Evolutionary conservation across 2,329 filamentous ascomycete species (phyloP).

Genomic region (Colletotrichum horii): DNA sequence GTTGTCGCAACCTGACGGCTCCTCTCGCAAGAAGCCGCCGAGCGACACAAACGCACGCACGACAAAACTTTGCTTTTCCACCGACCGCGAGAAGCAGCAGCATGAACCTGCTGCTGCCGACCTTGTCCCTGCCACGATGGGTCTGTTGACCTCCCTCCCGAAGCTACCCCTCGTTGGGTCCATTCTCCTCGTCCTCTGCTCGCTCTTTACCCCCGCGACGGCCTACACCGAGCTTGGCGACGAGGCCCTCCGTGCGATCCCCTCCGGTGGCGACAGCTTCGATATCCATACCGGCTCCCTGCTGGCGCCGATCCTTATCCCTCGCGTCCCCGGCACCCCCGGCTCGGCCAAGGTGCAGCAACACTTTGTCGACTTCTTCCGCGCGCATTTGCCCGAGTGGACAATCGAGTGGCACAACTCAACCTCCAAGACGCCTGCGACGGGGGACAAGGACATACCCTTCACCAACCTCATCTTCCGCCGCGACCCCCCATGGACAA

Average conservation of each 20-base stretch:
- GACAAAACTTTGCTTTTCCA: not conserved
- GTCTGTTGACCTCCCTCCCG: conserved; percentile 12
- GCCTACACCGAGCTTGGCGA: conserved; percentile 70
- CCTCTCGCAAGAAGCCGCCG: conserved; percentile 4
- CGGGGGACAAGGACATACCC: conserved; percentile 72
- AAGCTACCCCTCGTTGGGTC: conserved; percentile 20
- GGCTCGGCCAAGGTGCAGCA: conserved; percentile 75
- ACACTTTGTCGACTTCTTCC: conserved; percentile 87
- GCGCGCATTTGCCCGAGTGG: conserved; percentile 77
- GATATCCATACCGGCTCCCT: conserved; percentile 78
- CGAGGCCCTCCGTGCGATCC: conserved; percentile 72
- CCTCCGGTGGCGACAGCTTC: conserved; percentile 76
- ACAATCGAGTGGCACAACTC: conserved; percentile 85
- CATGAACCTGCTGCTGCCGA: conserved; percentile 16
- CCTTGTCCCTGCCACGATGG: conserved; percentile 14
- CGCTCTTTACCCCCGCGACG: conserved; percentile 30
- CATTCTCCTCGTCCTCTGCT: conserved; percentile 22
- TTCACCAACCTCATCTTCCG: conserved; percentile 88
- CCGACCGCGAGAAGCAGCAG: not conserved
- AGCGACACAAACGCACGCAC: not conserved
- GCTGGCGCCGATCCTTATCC: conserved; percentile 84
- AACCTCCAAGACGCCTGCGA: conserved; percentile 81
- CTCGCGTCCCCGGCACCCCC: conserved; percentile 86
- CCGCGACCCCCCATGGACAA: conserved; percentile 85
- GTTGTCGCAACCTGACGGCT: not conserved